Evolutionary conservation across 2,329 filamentous ascomycete genomes (phyloP), one percentile per base, ranked within the genome.

Genomic region (Blastomyces percursus): DNA sequence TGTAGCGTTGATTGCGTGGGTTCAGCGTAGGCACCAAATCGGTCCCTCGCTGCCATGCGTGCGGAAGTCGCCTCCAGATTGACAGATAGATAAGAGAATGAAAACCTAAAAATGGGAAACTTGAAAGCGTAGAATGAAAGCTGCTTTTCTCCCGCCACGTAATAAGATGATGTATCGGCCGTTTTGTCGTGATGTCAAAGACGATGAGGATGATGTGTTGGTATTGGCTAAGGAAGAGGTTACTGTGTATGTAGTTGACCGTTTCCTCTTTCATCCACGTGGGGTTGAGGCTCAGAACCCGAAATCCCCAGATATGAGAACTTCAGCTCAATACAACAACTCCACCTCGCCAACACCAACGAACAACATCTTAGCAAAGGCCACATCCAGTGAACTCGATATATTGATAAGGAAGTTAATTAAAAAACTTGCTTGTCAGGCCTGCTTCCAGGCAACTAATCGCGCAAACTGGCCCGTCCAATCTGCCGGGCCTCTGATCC

Each of bases 11-110:
- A 93, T 67, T 89, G 85, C 62, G 88, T 85, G 66, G 89, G 86
- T 74, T 89, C 86, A 73, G 86, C 86, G 78, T 89, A 87, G 74
- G 88, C 88, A 78, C 86, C 86, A 83, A 94, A 97, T 76, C 92
- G 91, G 81, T 96, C 93, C 79, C 93, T 87, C 71, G 92, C 89
- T 73, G 93, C 94, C 82, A 95, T 96, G 74, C 94, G 88, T 77
- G 92, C 92, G 74, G 92, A 95, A 74, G 92, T 88, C 74, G 94
- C 93, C 84, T 97, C 93, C 93, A 97, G 89, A 67, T 70, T 76
- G 76, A 69, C 71, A 61, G 70, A 69, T 57, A 59, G 59, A n/a
- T n/a, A 1, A 27, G 35, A 8, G 32, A 56, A 42, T 35, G 21
- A 42, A 16, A 56, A 35, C 30, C n/a, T 56, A 12, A 24, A 56